A percentile compares a stretch with the other conserved stretches of the same genome.
phyloP scores from a whole-genome alignment of 1,284 basidiomycete species.

The Agaricales sp. region DNA sequence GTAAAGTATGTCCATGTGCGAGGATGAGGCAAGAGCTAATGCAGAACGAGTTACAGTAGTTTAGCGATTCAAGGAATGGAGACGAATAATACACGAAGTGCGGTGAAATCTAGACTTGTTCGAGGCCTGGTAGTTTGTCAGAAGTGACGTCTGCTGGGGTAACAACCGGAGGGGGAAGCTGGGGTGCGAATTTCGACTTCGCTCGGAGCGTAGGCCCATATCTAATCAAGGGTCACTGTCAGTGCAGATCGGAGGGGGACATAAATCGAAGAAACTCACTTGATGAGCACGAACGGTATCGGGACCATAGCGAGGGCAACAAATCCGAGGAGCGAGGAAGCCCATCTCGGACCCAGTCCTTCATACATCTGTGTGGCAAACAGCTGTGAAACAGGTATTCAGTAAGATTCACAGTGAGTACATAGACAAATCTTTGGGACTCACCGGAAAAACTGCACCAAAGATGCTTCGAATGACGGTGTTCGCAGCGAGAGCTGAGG shows the following conservation, averaged over 20 bases:
- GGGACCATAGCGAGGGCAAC: slow-evolving; percentile 41
- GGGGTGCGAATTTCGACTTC: not conserved
- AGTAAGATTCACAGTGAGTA: slow-evolving; percentile 5
- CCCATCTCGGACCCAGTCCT: slow-evolving; percentile 40
- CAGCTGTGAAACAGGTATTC: slow-evolving; percentile 19
- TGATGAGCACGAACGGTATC: slow-evolving; percentile 41
- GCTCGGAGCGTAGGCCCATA: not conserved
- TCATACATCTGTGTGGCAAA: slow-evolving; percentile 47
- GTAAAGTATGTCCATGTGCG: too few relatives aligned
- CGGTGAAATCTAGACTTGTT: too few relatives aligned
- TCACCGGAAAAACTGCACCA: slow-evolving; percentile 51
- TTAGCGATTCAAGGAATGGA: too few relatives aligned
- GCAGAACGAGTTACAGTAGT: too few relatives aligned
- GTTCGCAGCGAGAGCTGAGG: slow-evolving; percentile 46
- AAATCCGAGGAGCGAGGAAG: slow-evolving; percentile 43
- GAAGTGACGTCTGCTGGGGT: too few relatives aligned
- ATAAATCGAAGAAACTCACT: slow-evolving; percentile 16
- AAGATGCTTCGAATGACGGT: slow-evolving; percentile 45
- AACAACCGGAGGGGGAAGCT: too few relatives aligned
- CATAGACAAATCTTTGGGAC: slow-evolving; percentile 8
- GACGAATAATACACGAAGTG: too few relatives aligned
- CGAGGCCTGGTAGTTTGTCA: too few relatives aligned
- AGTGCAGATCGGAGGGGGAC: slow-evolving; percentile 7
- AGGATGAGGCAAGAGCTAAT: too few relatives aligned
- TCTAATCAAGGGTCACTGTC: not conserved